phyloP scores from a whole-genome alignment of 2,329 filamentous ascomycete genomes.

The Helicocarpus griseus region DNA sequence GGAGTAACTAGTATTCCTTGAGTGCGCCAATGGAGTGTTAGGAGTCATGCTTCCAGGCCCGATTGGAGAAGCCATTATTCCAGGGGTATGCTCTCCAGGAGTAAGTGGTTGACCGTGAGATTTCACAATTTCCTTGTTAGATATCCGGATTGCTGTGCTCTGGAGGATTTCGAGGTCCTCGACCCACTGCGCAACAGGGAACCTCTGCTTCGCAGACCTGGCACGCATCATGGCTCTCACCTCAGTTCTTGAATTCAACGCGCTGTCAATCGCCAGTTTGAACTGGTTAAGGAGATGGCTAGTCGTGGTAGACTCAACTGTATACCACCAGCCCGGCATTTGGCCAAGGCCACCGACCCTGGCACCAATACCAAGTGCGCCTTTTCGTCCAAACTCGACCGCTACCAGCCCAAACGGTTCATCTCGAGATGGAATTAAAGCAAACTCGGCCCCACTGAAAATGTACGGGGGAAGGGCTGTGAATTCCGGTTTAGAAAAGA shows the following conservation, averaged over 20 bases:
- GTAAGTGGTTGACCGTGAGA: not conserved
- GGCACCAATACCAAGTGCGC: conserved; percentile 56
- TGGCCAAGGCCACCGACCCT: conserved; percentile 58
- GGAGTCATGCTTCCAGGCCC: conserved; percentile 2
- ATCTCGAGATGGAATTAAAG: conserved; percentile 57
- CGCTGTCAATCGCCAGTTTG: conserved; percentile 53
- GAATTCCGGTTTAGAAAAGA: conserved; percentile 60
- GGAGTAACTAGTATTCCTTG: not conserved
- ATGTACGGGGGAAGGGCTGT: conserved; percentile 57
- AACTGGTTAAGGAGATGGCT: conserved; percentile 56
- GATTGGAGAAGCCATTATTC: not conserved
- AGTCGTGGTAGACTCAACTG: conserved; percentile 55
- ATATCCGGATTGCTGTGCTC: conserved; percentile 48
- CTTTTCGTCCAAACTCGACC: conserved; percentile 60
- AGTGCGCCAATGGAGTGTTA: not conserved
- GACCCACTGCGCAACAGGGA: conserved; percentile 59
- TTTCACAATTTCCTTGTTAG: conserved; percentile 33
- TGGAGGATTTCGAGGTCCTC: conserved; percentile 56
- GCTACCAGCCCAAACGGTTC: conserved; percentile 61
- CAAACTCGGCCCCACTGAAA: conserved; percentile 59
- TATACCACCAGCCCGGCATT: conserved; percentile 65
- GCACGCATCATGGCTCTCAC: conserved; percentile 55
- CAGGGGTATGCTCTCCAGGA: not conserved
- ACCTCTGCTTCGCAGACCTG: conserved; percentile 54
- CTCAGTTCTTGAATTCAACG: conserved; percentile 47